Conservation (phyloP, 352 stramenopile genomes). For the Pythium oligandrum region DNA sequence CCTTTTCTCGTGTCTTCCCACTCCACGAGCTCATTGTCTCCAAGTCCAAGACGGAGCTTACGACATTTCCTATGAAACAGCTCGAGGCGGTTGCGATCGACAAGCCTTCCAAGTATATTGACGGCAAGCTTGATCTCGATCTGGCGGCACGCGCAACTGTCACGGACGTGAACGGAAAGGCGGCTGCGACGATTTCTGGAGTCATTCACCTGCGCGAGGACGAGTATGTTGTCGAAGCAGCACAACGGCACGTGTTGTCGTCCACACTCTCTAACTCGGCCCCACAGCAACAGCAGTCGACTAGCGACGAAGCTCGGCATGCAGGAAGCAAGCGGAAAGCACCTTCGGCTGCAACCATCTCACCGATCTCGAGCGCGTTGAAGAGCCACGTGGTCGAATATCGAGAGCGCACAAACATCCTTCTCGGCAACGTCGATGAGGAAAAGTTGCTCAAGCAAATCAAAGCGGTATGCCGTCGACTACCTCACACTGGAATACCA, state of each 20-base stretch:
- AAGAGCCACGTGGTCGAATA: constrained; percentile 28
- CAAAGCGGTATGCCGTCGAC: constrained; percentile 41
- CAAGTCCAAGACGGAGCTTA: constrained; percentile 66
- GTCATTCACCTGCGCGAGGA: constrained; percentile 55
- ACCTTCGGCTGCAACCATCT: constrained; percentile 19
- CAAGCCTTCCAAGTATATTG: constrained; percentile 80
- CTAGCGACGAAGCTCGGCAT: neutral
- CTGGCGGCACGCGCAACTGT: constrained; percentile 53
- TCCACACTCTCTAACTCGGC: neutral
- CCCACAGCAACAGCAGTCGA: neutral
- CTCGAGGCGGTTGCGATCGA: constrained; percentile 70
- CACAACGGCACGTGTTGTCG: neutral
- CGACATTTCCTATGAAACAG: constrained; percentile 63
- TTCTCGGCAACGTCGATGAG: constrained; percentile 75
- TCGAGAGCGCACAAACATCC: constrained; percentile 47
- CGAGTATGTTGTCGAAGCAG: constrained; percentile 49
- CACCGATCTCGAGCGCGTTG: constrained; percentile 10
- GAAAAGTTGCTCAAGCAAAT: constrained; percentile 73
- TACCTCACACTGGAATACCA: too few relatives aligned
- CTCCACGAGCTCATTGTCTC: constrained; percentile 64
- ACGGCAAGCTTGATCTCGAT: constrained; percentile 67
- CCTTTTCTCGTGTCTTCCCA: constrained; percentile 68
- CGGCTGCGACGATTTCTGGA: constrained; percentile 48
- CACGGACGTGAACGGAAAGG: constrained; percentile 69
- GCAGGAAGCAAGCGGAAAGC: constrained; percentile 3